phyloP scores from a whole-genome alignment of 2,329 filamentous ascomycete genomes.

The Colletotrichum gloeosporioides region DNA sequence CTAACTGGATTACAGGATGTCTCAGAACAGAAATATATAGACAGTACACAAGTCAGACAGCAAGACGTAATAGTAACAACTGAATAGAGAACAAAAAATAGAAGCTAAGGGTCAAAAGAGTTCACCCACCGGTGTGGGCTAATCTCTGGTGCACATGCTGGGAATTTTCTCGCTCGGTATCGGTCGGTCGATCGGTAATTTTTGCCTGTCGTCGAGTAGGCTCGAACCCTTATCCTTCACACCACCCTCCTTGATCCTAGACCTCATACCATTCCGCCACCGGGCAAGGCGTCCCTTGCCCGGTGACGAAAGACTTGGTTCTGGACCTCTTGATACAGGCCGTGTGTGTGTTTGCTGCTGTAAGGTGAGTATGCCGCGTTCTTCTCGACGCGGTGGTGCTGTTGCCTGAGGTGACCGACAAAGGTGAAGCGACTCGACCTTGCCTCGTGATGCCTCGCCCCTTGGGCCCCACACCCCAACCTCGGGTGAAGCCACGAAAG shows the following conservation, averaged over 20 bases:
- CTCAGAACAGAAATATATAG: not conserved
- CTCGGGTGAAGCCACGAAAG: not conserved
- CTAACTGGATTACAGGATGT: fast-evolving
- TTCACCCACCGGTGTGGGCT: not conserved
- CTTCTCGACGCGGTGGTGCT: not conserved
- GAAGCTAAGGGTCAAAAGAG: not conserved
- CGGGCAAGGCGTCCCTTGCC: not conserved
- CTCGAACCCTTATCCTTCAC: not conserved
- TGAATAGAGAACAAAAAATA: not conserved
- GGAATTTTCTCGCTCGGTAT: not conserved
- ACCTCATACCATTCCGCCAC: not conserved
- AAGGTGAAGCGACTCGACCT: not conserved
- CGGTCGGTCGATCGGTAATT: not conserved
- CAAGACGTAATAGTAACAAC: not conserved
- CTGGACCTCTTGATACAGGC: not conserved
- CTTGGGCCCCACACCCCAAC: not conserved
- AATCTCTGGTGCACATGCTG: not conserved
- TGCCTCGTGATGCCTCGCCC: not conserved
- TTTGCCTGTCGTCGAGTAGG: not conserved
- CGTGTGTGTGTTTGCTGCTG: not conserved
- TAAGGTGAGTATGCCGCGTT: not conserved
- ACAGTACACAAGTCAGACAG: not conserved
- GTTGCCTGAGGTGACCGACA: not conserved
- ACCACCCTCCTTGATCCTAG: not conserved
- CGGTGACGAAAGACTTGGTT: not conserved